These are phyloP conservation scores for Elsinoe arachidis DNA, from an alignment of 2,329 filamentous ascomycete genomes.

Conservation along the genomic window DNA sequence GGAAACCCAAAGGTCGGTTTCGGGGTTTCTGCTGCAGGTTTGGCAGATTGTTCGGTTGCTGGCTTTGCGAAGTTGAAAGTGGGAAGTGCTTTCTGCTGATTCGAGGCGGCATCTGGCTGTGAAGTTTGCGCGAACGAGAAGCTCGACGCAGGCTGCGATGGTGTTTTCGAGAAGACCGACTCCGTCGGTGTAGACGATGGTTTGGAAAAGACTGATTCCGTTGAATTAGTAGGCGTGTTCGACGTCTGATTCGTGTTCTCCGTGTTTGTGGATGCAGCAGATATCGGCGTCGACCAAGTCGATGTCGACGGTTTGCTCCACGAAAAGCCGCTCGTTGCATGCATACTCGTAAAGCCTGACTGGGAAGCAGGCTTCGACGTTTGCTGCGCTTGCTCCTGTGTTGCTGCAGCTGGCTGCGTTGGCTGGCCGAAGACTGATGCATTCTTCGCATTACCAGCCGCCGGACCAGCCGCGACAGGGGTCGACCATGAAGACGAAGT, in stretches of 20 bases:
- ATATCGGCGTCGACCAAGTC: conserved; percentile 9
- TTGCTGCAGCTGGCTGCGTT: not conserved
- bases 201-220: not conserved
- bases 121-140: conserved; percentile 1
- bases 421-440: not conserved
- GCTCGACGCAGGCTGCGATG: not conserved
- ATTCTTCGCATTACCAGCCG: not conserved
- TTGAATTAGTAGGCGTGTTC: not conserved
- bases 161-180: not conserved
- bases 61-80: conserved; percentile 7
- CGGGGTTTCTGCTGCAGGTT: not conserved
- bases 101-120: not conserved
- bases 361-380: not conserved
- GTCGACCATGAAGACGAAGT: not conserved
- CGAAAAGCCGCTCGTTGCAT: not conserved
- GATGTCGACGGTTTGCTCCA: conserved; percentile 10
- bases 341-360: conserved; percentile 3
- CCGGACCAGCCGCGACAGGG: not conserved
- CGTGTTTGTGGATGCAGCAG: not conserved
- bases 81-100: conserved; percentile 4
- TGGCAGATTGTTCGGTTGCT: not conserved
- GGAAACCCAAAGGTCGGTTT: not conserved
- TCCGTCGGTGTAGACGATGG: not conserved
- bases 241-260: not conserved
- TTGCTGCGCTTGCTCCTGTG: not conserved